Evolutionary conservation across 352 stramenopile species (phyloP), one percentile per base, ranked within the genome.

Genomic region (Pythium volutum): DNA sequence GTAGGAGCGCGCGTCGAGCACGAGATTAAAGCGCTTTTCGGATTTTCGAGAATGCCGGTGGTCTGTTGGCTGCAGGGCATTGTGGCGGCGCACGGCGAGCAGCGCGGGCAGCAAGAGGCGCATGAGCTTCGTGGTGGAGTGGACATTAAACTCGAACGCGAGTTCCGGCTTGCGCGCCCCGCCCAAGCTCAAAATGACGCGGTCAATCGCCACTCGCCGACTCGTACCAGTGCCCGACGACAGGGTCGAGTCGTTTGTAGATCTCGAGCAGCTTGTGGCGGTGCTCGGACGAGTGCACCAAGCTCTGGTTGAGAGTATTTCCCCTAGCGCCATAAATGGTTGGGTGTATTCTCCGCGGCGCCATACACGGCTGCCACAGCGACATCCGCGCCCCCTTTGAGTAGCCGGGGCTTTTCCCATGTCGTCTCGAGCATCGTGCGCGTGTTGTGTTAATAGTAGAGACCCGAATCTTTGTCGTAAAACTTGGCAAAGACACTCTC

Each of bases 41-140:
- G 80, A 65, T 92, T 92, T 9, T 75, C 75, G 38, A 92, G 59
- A 43, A 92, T 89, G 64, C 89, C 80, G 20, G 73, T 62, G 7
- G 83, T 79, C 52, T 92, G 77, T 57, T 90, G 75, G 23, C 71
- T 66, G 66, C 83, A 92, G 62, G n/a, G 85, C 75, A 64, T 88
- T 88, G 69, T 73, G 75, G 34, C 71, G 72, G 63, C 79, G 89
- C 20, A 90, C 77, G 43, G 79, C 83, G 27, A 92, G 63, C 49
- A 92, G 60, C 45, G 80, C 73, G 36, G 87, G 87, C 23, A 92
- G 69, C 52, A 80, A 90, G 26, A 75, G 74, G 23, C 79, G 74
- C 57, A 74, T 87, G 39, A 92, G 71, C 57, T 87, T 88, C 76
- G 89, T 90, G 62, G 74, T 88, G 41, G 83, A 92, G 61, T 88